These are phyloP conservation scores for Xanthoconium separans DNA, from an alignment of 1,284 basidiomycete genomes.

Conservation along the genomic window DNA sequence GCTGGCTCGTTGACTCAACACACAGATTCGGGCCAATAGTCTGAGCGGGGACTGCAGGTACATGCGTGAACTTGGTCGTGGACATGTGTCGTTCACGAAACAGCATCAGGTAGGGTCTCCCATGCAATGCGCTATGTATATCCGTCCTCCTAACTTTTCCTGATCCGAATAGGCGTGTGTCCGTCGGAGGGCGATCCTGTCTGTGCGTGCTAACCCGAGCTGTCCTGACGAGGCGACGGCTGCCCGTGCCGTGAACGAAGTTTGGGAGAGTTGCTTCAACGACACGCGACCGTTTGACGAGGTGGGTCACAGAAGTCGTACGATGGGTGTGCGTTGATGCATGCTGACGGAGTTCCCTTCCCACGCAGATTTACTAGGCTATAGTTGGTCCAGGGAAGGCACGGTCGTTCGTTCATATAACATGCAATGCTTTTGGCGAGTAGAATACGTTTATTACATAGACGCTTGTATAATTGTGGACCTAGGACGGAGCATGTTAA, in stretches of 20 bases:
- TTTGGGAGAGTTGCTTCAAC: conserved; percentile 94
- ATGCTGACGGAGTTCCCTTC: conserved; percentile 10
- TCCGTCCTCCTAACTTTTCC: conserved; percentile 8
- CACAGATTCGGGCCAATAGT: conserved; percentile 90
- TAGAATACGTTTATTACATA: conserved; percentile 11
- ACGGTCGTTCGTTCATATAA: conserved; percentile 3
- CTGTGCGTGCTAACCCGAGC: conserved; percentile 79
- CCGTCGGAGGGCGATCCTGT: conserved; percentile 81
- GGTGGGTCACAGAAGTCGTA: conserved; percentile 41
- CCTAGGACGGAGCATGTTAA: no score
- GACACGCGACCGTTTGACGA: conserved; percentile 98
- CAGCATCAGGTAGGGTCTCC: conserved; percentile 77
- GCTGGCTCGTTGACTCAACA: no score
- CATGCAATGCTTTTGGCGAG: not conserved
- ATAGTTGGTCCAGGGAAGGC: not conserved
- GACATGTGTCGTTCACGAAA: conserved; percentile 79
- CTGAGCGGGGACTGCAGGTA: conserved; percentile 91
- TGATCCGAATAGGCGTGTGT: conserved; percentile 71
- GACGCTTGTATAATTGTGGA: no score
- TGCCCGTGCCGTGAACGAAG: conserved; percentile 90
- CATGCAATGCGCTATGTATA: conserved; percentile 5
- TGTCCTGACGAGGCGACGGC: conserved; percentile 79
- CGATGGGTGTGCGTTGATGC: not conserved
- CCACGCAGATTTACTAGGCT: conserved; percentile 33
- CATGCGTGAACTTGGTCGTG: conserved; percentile 77